phyloP scores from a whole-genome alignment of 2,329 filamentous ascomycete species.

The Trichoderma breve region DNA sequence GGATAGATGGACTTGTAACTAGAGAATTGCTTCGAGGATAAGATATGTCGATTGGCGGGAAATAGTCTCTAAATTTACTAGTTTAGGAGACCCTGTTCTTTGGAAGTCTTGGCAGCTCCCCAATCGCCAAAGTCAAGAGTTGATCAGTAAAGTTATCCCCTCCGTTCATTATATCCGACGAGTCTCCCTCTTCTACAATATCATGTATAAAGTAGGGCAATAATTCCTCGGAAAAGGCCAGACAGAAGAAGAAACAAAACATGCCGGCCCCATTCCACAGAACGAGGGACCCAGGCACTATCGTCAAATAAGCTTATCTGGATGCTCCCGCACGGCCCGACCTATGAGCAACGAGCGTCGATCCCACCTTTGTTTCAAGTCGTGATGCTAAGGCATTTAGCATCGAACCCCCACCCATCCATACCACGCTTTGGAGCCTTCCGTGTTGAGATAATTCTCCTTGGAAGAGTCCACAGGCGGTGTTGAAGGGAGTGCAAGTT shows the following conservation, averaged over 20 bases:
- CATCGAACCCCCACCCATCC: not conserved
- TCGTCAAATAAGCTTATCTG: constrained; percentile 1
- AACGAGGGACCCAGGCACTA: not conserved
- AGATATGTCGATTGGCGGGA: not conserved
- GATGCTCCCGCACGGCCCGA: not conserved
- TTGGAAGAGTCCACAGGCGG: not conserved
- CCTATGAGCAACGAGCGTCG: not conserved
- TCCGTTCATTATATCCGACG: accelerated
- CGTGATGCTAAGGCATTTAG: not conserved
- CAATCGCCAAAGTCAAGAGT: not conserved
- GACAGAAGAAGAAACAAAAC: not conserved
- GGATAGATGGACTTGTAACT: not conserved
- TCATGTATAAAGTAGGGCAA: accelerated
- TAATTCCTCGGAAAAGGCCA: not conserved
- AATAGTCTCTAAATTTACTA: not conserved
- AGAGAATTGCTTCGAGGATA: not conserved
- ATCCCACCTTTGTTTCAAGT: not conserved
- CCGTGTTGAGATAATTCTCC: not conserved
- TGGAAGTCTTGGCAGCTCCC: not conserved
- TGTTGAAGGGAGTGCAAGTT: not conserved
- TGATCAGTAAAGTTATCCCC: not conserved
- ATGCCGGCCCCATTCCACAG: not conserved
- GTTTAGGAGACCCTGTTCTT: not conserved
- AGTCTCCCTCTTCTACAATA: not conserved
- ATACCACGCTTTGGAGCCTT: not conserved